Percentiles rank a stretch among this genome's conserved stretches.
These are phyloP conservation scores for Claviceps pusilla DNA, from an alignment of 2,329 filamentous ascomycete species.

Conservation along the genomic window DNA sequence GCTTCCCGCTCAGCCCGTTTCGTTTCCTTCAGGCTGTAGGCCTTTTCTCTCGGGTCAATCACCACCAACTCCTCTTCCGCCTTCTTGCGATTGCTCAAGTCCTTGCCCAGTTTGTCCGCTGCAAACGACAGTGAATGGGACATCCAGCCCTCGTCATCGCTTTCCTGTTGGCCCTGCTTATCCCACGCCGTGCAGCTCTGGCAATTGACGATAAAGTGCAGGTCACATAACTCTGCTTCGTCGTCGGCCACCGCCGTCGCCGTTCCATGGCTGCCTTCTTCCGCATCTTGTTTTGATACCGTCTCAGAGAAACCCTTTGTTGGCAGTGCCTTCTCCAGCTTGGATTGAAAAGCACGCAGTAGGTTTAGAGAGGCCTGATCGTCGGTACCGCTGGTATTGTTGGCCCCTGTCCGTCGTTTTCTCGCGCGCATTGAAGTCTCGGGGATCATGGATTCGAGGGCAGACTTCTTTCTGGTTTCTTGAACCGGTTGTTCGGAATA, in stretches of 20 bases:
- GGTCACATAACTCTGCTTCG: conserved; percentile 67
- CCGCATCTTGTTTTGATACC: conserved; percentile 22
- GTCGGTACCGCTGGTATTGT: conserved; percentile 34
- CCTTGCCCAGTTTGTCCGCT: conserved; percentile 81
- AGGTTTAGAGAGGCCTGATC: conserved; percentile 54
- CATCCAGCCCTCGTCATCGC: conserved; percentile 65
- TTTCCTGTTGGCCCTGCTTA: conserved; percentile 42
- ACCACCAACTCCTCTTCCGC: conserved; percentile 84
- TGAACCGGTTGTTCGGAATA: conserved; percentile 30
- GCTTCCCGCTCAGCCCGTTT: conserved; percentile 44
- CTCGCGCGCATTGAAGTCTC: conserved; percentile 54
- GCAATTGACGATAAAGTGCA: conserved; percentile 93
- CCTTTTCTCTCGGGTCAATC: conserved; percentile 80
- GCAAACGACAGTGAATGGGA: conserved; percentile 71
- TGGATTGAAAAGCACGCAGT: conserved; percentile 65
- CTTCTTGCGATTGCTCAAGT: conserved; percentile 77
- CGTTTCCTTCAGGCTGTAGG: conserved; percentile 53
- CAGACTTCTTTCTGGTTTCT: conserved; percentile 45
- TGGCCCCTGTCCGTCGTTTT: conserved; percentile 48
- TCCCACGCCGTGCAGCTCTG: conserved; percentile 85
- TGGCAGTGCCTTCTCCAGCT: conserved; percentile 44
- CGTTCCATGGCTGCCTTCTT: conserved; percentile 5
- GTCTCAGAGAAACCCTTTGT: conserved; percentile 24
- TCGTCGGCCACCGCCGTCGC: conserved; percentile 29
- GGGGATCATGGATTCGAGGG: conserved; percentile 61